Evolutionary conservation across 331 rosid species (phyloP).

Genomic region (Acacia concinna): DNA sequence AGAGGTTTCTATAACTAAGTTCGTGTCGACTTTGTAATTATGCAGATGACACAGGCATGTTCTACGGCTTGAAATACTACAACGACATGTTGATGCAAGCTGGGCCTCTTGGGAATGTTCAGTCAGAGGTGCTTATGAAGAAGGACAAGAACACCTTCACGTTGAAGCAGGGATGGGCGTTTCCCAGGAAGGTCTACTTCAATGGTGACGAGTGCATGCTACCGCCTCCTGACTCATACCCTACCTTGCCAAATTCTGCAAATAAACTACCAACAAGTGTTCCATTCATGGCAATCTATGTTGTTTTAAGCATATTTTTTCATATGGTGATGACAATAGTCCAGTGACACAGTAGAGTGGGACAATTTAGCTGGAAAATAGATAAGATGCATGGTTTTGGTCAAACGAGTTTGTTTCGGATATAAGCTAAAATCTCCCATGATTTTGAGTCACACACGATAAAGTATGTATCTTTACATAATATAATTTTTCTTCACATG

Average conservation of each 20-base stretch:
- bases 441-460: neutral
- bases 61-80: slow-evolving; percentile 86
- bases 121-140: slow-evolving; percentile 79
- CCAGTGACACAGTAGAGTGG: neutral
- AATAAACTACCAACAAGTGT: slow-evolving; percentile 23
- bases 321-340: slow-evolving; percentile 32
- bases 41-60: slow-evolving; percentile 97
- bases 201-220: slow-evolving; percentile 94
- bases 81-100: slow-evolving; percentile 90
- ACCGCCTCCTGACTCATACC: slow-evolving; percentile 87
- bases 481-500: neutral
- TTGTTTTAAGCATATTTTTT: slow-evolving; percentile 39
- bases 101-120: slow-evolving; percentile 87
- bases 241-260: slow-evolving; percentile 77
- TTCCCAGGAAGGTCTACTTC: slow-evolving; percentile 87
- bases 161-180: slow-evolving; percentile 90
- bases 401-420: neutral
- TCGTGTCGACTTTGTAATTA: neutral
- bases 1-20: neutral
- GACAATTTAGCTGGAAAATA: neutral
- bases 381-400: slow-evolving; percentile 8
- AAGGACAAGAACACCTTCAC: slow-evolving; percentile 76
- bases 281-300: slow-evolving; percentile 27
- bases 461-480: neutral
- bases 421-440: neutral